Evolutionary conservation across 2,329 filamentous ascomycete genomes (phyloP).

Genomic region (Pestalotiopsis sp.): DNA sequence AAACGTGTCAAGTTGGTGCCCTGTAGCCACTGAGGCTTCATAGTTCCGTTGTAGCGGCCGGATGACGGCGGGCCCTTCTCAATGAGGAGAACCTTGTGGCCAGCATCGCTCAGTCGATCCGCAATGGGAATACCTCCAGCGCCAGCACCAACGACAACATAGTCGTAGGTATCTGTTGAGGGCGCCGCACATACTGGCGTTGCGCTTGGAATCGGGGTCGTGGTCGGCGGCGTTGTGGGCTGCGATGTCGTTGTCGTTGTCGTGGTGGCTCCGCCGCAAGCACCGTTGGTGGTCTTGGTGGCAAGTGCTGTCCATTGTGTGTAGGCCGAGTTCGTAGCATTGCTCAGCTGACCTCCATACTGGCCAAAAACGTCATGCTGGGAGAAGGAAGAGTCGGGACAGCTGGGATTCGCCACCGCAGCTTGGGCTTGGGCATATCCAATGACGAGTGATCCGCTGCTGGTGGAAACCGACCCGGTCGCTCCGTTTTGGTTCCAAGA

Average conservation of each 20-base stretch:
- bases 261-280: constrained; percentile 32
- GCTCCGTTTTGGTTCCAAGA: constrained; percentile 54
- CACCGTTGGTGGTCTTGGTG: constrained; percentile 37
- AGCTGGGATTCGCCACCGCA: constrained; percentile 41
- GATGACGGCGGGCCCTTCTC: constrained; percentile 64
- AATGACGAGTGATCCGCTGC: constrained; percentile 44
- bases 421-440: constrained; percentile 56
- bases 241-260: constrained; percentile 17
- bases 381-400: constrained; percentile 44
- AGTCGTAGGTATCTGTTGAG: constrained; percentile 52
- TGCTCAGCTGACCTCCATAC: constrained; percentile 44
- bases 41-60: constrained; percentile 63
- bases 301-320: constrained; percentile 45
- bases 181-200: constrained; percentile 18
- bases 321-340: constrained; percentile 38
- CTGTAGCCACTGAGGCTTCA: constrained; percentile 63
- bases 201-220: constrained; percentile 20
- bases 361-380: constrained; percentile 60
- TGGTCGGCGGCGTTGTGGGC: constrained; percentile 18
- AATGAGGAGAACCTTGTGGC: constrained; percentile 65
- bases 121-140: constrained; percentile 61
- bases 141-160: constrained; percentile 62
- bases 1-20: constrained; percentile 68
- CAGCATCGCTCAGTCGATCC: constrained; percentile 63
- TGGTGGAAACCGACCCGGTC: constrained; percentile 45